phyloP scores from a whole-genome alignment of 805 yeast species.

The Myxozyma mucilagina region DNA sequence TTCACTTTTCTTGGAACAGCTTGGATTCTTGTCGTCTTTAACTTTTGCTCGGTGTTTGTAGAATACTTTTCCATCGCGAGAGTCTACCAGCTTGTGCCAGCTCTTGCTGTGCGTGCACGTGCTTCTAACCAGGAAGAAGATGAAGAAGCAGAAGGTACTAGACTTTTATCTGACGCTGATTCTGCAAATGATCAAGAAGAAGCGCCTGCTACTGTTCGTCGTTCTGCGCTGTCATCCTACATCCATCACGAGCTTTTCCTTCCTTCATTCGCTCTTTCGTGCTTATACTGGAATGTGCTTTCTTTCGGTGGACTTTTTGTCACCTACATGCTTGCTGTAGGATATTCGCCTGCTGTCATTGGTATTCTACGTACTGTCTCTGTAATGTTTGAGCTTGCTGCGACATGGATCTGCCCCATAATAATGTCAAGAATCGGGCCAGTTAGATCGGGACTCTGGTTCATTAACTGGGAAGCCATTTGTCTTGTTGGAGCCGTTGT shows the following conservation, averaged over 20 bases:
- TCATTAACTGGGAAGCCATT: conserved; percentile 40
- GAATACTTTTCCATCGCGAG: conserved; percentile 42
- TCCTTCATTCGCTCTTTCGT: conserved; percentile 39
- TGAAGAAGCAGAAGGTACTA: background rate
- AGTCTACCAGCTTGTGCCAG: conserved; percentile 41
- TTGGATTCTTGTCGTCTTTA: conserved; percentile 37
- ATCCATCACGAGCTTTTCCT: conserved; percentile 37
- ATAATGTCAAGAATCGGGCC: conserved; percentile 36
- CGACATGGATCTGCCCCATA: conserved; percentile 41
- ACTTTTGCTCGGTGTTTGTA: conserved; percentile 38
- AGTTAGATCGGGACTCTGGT: conserved; percentile 39
- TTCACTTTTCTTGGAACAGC: conserved; percentile 36
- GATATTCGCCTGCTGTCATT: conserved; percentile 38
- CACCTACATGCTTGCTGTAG: conserved; percentile 41
- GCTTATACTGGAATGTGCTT: conserved; percentile 44
- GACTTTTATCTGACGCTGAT: background rate
- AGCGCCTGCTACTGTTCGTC: background rate
- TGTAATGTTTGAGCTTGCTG: conserved; percentile 41
- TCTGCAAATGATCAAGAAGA: background rate
- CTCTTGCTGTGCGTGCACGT: conserved; percentile 25
- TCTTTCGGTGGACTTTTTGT: conserved; percentile 45
- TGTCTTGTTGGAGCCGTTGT: conserved; percentile 37
- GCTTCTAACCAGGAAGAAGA: conserved; percentile 7
- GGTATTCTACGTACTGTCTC: conserved; percentile 43
- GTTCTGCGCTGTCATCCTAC: conserved; percentile 32